A percentile compares a stretch with the other conserved stretches of the same genome.
Conservation (phyloP, 2,329 filamentous ascomycete species). For the Zymoseptoria crescenta region DNA sequence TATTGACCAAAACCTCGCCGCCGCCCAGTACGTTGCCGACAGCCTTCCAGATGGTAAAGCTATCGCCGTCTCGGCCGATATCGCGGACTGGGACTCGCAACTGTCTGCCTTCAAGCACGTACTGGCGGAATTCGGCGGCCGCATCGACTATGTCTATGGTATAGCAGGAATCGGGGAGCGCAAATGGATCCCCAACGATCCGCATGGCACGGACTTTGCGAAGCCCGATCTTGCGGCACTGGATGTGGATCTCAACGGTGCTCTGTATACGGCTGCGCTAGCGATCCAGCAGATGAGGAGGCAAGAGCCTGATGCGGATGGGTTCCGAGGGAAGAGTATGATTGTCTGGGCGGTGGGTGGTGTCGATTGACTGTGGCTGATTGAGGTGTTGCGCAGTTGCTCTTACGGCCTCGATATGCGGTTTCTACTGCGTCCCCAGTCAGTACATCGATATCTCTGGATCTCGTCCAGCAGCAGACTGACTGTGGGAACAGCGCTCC, state of each 20-base stretch:
- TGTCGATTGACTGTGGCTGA: background rate
- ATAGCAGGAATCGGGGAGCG: slow-evolving; percentile 37
- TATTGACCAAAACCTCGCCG: slow-evolving; percentile 32
- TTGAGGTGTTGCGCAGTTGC: slow-evolving; percentile 12
- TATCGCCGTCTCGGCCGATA: slow-evolving; percentile 26
- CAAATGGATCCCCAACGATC: slow-evolving; percentile 29
- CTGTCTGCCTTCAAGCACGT: slow-evolving; percentile 31
- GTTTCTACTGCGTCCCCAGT: slow-evolving; percentile 36
- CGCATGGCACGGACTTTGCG: slow-evolving; percentile 23
- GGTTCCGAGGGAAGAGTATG: slow-evolving; percentile 34
- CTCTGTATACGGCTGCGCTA: slow-evolving; percentile 36
- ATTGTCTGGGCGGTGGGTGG: background rate
- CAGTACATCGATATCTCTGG: slow-evolving; percentile 2
- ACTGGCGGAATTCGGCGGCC: slow-evolving; percentile 24
- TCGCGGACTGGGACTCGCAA: slow-evolving; percentile 33
- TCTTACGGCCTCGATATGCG: slow-evolving; percentile 35
- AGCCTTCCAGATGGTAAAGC: slow-evolving; percentile 15
- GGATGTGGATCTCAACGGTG: slow-evolving; percentile 36
- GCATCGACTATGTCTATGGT: slow-evolving; percentile 36
- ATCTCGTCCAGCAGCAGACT: background rate
- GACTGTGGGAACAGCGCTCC: slow-evolving; percentile 22
- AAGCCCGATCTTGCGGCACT: slow-evolving; percentile 34
- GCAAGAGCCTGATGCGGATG: slow-evolving; percentile 29
- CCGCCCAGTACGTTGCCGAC: slow-evolving; percentile 22
- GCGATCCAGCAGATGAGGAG: slow-evolving; percentile 39